These are phyloP conservation scores for Hygrocybe coccinea DNA, from an alignment of 768 basidiomycete genomes.

Conservation along the genomic window DNA sequence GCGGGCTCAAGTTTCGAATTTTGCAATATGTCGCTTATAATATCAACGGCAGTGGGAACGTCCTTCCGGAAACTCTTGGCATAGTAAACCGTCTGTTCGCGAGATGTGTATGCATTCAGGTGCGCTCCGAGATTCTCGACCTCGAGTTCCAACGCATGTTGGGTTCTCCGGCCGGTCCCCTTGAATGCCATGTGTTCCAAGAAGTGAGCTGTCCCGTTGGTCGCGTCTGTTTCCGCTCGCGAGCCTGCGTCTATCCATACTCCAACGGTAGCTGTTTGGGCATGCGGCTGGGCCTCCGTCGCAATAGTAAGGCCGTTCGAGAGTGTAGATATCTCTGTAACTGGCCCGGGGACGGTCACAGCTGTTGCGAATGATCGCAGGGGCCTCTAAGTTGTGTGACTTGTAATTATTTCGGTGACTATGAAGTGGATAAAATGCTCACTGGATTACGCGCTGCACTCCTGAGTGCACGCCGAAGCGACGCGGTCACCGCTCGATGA, in stretches of 20 bases:
- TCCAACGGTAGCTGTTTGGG: conserved; percentile 97
- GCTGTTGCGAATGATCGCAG: conserved; percentile 74
- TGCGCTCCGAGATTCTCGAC: conserved; percentile 98
- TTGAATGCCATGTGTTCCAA: conserved; percentile 99
- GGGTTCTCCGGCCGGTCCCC: conserved; percentile 83
- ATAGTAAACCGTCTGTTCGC: conserved; percentile 99
- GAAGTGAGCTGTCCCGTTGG: conserved; percentile 97
- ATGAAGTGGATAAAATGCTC: conserved; percentile 10
- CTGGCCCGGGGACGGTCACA: conserved; percentile 59
- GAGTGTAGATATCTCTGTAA: conserved; percentile 88
- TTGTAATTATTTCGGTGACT: not conserved
- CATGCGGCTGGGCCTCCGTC: conserved; percentile 83
- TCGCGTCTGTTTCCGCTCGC: conserved; percentile 91
- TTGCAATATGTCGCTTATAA: conserved; percentile 96
- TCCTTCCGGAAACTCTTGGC: conserved; percentile 98
- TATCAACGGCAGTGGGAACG: conserved; percentile 84
- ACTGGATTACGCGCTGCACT: conserved; percentile 39
- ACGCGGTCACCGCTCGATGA: conserved; percentile 33
- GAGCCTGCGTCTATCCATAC: conserved; percentile 99
- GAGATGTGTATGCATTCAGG: conserved; percentile 95
- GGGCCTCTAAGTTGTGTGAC: conserved; percentile 36
- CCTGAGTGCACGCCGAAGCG: conserved; percentile 39
- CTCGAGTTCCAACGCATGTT: conserved; percentile 89
- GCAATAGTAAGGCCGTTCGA: conserved; percentile 94
- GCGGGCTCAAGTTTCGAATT: conserved; percentile 86